These are phyloP conservation scores for Mycena haematopus DNA, from an alignment of 768 basidiomycete species.

Conservation along the genomic window DNA sequence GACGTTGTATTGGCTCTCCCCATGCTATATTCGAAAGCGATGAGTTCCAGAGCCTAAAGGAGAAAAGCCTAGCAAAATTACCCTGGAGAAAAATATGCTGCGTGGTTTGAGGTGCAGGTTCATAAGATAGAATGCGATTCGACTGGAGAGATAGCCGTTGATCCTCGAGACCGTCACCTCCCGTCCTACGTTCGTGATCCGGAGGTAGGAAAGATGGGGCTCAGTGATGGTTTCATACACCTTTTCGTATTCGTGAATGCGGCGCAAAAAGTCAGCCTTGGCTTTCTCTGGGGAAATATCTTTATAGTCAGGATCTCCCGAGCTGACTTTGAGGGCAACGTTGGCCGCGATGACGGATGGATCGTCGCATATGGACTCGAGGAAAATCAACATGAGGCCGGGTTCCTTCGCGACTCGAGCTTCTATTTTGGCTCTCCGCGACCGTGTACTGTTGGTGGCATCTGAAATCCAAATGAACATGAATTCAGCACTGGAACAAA, in stretches of 20 bases:
- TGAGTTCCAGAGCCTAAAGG: slow-evolving; percentile 11
- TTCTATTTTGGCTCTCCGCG: slow-evolving; percentile 82
- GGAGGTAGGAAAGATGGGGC: slow-evolving; percentile 86
- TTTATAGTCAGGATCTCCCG: slow-evolving; percentile 98
- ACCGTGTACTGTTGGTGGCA: slow-evolving; percentile 91
- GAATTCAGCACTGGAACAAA: neutral
- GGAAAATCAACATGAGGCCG: slow-evolving; percentile 87
- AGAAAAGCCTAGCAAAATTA: slow-evolving; percentile 46
- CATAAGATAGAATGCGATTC: slow-evolving; percentile 98
- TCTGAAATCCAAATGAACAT: slow-evolving; percentile 53
- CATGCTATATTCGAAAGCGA: slow-evolving; percentile 68
- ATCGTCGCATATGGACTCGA: slow-evolving; percentile 95
- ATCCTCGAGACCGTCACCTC: slow-evolving; percentile 88
- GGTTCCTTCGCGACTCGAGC: slow-evolving; percentile 86
- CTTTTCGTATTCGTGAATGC: slow-evolving; percentile 93
- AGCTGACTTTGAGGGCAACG: slow-evolving; percentile 92
- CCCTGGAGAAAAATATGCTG: slow-evolving; percentile 94
- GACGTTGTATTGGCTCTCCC: slow-evolving; percentile 96
- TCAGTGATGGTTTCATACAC: slow-evolving; percentile 97
- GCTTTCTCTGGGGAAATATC: slow-evolving; percentile 86
- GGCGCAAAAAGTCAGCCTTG: slow-evolving; percentile 85
- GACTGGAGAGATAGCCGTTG: slow-evolving; percentile 93
- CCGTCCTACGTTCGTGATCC: slow-evolving; percentile 92
- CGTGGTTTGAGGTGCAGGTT: slow-evolving; percentile 96
- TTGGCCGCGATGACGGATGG: slow-evolving; percentile 95